Evolutionary conservation across 208 protist species (phyloP), one percentile per base, ranked within the genome.

Genomic region (Leishmania major): DNA sequence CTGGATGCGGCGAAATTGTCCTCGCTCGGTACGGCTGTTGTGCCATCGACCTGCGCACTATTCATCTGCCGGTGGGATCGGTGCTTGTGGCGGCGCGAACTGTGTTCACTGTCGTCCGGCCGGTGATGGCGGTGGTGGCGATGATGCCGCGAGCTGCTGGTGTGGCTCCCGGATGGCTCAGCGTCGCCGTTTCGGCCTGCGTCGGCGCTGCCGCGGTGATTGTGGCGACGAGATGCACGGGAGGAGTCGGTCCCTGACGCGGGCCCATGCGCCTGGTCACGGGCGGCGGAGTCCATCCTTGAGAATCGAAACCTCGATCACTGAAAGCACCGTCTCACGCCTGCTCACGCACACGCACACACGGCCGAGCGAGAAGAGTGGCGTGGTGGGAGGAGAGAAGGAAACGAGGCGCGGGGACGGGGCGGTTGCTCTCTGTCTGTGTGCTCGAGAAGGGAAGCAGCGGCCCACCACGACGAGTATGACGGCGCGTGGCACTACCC

Each of bases 101-200:
- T 62, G 77, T 53, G 60, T 49, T 59, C 45, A 45, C 49, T 57
- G n/a, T 31, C 43, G 28, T 47, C 43, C 37, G 76, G 51, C 3
- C 8, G 49, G 22, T n/a, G 64, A 13, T 81, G 75, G 67, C 57
- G 75, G 67, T 80, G 69, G 71, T 75, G 69, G 62, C 57, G 75
- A n/a, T 78, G 15, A 66, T 31, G n/a, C 64, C 77, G 25, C 40
- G 25, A 55, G 37, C 64, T 72, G 43, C 59, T 49, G 28, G n/a
- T 66, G 69, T 3, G 43, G 22, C 69, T 25, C 69, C 15, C 37
- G 7, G 74, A 78, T 17, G 51, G 19, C 37, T 60, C 35, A 3
- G 35, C 37, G 35, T 78, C 57, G 37, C 31, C 11, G 72, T 10
- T 43, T 13, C 49, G 17, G 49, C 35, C 31, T 6, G n/a, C 47